Conservation (phyloP, 306 rosid genomes). For the Ammopiptanthus mongolicus region DNA sequence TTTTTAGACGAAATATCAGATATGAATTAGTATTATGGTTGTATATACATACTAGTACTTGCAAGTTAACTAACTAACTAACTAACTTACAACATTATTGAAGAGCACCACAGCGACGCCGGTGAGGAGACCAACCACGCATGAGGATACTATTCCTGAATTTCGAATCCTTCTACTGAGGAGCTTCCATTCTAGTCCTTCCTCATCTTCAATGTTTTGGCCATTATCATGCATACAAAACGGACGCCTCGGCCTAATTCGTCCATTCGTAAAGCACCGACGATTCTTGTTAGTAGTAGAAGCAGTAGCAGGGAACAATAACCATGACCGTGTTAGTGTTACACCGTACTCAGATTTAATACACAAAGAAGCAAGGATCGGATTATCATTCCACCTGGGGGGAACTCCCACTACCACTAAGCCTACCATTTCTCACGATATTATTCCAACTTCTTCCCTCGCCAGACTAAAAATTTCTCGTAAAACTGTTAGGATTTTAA, state of each 20-base stretch:
- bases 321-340: neutral
- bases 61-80: neutral
- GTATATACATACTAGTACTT: no score
- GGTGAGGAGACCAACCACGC: conserved; percentile 87
- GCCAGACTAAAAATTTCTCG: no score
- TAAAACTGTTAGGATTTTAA: no score
- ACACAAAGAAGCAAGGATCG: conserved; percentile 23
- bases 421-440: conserved; percentile 41
- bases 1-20: no score
- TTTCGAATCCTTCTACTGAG: conserved; percentile 31
- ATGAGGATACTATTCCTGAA: conserved; percentile 57
- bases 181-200: conserved; percentile 25
- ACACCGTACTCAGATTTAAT: neutral
- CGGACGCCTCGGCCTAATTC: neutral
- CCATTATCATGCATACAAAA: conserved; percentile 25
- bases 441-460: conserved; percentile 10
- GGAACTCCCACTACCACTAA: conserved; percentile 31
- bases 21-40: no score
- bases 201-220: neutral
- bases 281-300: neutral
- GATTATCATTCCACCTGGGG: conserved; percentile 11
- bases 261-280: neutral
- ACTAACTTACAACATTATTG: conserved; percentile 52
- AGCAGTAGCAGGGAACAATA: neutral
- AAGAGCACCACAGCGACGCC: conserved; percentile 77